phyloP scores from a whole-genome alignment of 2,329 filamentous ascomycete species.

The Amauroascus niger region DNA sequence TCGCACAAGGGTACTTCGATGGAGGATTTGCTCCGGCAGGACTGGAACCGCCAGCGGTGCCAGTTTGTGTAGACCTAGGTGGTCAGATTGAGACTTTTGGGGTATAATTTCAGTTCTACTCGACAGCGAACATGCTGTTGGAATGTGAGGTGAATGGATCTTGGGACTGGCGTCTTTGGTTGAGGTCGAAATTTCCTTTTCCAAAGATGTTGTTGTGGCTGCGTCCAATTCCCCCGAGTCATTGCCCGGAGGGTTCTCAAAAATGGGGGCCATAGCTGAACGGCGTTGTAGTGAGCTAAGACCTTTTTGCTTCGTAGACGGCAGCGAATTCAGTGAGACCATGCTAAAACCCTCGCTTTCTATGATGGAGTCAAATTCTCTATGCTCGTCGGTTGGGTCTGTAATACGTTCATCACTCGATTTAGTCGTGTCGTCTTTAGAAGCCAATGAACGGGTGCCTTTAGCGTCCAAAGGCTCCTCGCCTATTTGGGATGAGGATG shows the following conservation, averaged over 20 bases:
- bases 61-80: not conserved
- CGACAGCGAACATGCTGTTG: not conserved
- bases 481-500: slow-evolving; percentile 32
- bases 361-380: slow-evolving; percentile 46
- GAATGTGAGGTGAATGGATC: not conserved
- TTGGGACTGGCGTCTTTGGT: not conserved
- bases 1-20: slow-evolving; percentile 21
- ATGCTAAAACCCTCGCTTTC: slow-evolving; percentile 51
- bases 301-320: slow-evolving; percentile 39
- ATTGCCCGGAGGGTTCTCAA: slow-evolving; percentile 13
- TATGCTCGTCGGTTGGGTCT: slow-evolving; percentile 36
- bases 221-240: slow-evolving; percentile 6
- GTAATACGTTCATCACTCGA: not conserved
- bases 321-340: slow-evolving; percentile 47
- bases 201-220: not conserved
- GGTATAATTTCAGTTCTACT: not conserved
- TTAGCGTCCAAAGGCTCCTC: slow-evolving; percentile 24
- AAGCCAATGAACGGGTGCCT: not conserved
- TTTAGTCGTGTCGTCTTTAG: not conserved
- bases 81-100: not conserved
- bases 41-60: not conserved
- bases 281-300: slow-evolving; percentile 25
- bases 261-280: not conserved
- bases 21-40: not conserved
- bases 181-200: not conserved